Conservation (phyloP, 441 rosid species). For the Capsella rubella region DNA sequence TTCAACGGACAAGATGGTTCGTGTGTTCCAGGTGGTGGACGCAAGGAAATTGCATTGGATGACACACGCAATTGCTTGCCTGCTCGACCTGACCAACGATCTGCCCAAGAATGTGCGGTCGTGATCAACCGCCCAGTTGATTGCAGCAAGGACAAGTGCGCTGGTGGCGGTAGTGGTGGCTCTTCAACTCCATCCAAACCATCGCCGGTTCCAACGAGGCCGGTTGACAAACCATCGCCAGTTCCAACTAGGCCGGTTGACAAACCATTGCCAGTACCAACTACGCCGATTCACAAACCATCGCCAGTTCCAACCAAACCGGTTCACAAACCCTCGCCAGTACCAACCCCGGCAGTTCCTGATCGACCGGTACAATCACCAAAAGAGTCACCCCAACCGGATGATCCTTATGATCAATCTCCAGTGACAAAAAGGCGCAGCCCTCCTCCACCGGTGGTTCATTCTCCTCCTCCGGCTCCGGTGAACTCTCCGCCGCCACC, state of each 20-base stretch:
- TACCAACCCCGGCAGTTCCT: slow-evolving; percentile 33
- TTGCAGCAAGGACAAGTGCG: slow-evolving; percentile 72
- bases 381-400: slow-evolving; percentile 26
- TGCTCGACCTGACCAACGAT: slow-evolving; percentile 60
- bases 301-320: slow-evolving; percentile 7
- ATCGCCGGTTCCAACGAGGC: slow-evolving; percentile 38
- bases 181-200: slow-evolving; percentile 26
- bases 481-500: slow-evolving; percentile 36
- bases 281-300: slow-evolving; percentile 28
- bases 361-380: slow-evolving; percentile 25
- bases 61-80: slow-evolving; percentile 66
- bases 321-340: slow-evolving; percentile 13
- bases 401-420: slow-evolving; percentile 19
- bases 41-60: slow-evolving; percentile 51
- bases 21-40: slow-evolving; percentile 50
- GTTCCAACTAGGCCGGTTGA: background rate
- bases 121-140: slow-evolving; percentile 68
- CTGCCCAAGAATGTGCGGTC: slow-evolving; percentile 49
- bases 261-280: slow-evolving; percentile 35
- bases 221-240: slow-evolving; percentile 28
- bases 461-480: slow-evolving; percentile 1
- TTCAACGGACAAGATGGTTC: slow-evolving; percentile 58
- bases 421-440: background rate
- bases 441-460: slow-evolving; percentile 15
- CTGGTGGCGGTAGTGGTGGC: slow-evolving; percentile 51